These are phyloP conservation scores for Hortaea sp. DNA, from an alignment of 2,329 filamentous ascomycete genomes.

Conservation along the genomic window DNA sequence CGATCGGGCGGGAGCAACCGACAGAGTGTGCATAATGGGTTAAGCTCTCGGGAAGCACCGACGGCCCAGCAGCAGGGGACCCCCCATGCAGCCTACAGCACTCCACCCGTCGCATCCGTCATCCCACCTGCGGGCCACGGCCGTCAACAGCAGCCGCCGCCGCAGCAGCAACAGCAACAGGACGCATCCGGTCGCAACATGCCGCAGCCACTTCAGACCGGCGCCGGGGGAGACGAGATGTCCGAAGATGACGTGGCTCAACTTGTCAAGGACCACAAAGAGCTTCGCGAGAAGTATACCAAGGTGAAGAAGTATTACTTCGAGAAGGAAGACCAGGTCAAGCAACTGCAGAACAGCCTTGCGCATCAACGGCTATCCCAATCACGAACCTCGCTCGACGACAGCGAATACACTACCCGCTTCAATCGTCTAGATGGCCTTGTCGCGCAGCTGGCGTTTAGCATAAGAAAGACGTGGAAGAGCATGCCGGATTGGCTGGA, in stretches of 20 bases:
- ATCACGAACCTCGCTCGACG: conserved; percentile 87
- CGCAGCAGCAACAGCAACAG: conserved; percentile 9
- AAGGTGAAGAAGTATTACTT: conserved; percentile 98
- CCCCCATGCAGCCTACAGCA: conserved; percentile 28
- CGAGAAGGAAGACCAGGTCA: conserved; percentile 79
- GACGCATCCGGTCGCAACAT: conserved; percentile 26
- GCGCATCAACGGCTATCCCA: conserved; percentile 92
- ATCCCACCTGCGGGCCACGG: conserved; percentile 36
- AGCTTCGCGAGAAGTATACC: conserved; percentile 71
- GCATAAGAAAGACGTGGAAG: conserved; percentile 91
- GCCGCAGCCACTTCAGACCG: conserved; percentile 32
- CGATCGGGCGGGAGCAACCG: conserved; percentile 18
- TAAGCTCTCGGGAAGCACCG: conserved; percentile 18
- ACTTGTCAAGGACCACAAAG: conserved; percentile 40
- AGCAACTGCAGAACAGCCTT: conserved; percentile 92
- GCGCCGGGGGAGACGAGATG: conserved; percentile 28
- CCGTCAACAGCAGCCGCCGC: conserved; percentile 22
- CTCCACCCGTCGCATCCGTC: conserved; percentile 25
- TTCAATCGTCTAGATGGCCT: conserved; percentile 89
- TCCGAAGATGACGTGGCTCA: conserved; percentile 38
- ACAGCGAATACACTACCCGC: conserved; percentile 81
- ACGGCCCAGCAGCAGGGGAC: conserved; percentile 13
- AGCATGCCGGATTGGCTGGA: conserved; percentile 71
- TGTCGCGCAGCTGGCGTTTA: conserved; percentile 89
- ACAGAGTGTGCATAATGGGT: conserved; percentile 25